phyloP scores from a whole-genome alignment of 257 asterid genomes.

The Fraxinus pennsylvanica region DNA sequence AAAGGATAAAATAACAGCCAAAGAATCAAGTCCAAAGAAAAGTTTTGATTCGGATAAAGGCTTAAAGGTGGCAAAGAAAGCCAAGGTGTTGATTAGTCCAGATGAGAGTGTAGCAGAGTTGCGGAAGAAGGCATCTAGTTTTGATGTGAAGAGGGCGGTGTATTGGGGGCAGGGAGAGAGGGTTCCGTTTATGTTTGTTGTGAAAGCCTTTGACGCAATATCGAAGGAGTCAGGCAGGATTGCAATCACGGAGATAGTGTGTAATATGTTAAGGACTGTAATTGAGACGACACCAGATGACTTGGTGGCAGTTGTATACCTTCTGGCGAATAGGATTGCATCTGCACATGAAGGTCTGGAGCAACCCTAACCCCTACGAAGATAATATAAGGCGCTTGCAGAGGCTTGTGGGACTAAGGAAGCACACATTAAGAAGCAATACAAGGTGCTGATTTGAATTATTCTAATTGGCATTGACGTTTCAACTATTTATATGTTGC shows the following conservation, averaged over 20 bases:
- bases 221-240: constrained; percentile 81
- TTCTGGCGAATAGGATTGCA: constrained; percentile 70
- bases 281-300: constrained; percentile 81
- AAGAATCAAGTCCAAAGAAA: constrained; percentile 14
- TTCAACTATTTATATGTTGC: background rate
- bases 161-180: constrained; percentile 80
- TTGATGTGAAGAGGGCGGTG: constrained; percentile 71
- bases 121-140: constrained; percentile 66
- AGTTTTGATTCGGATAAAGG: constrained; percentile 25
- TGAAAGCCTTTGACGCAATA: constrained; percentile 75
- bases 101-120: constrained; percentile 67
- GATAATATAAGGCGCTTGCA: constrained; percentile 91
- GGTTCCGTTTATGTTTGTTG: constrained; percentile 93
- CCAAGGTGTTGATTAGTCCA: constrained; percentile 48
- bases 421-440: constrained; percentile 70
- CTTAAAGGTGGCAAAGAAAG: constrained; percentile 49
- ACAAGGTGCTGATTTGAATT: constrained; percentile 52
- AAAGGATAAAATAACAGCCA: background rate
- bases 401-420: constrained; percentile 90
- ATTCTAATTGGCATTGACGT: constrained; percentile 2
- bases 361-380: too few relatives aligned
- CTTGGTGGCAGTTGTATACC: constrained; percentile 72
- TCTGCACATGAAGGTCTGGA: constrained; percentile 92
- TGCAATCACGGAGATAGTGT: constrained; percentile 75
- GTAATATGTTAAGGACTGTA: constrained; percentile 91